Conservation (phyloP, 495 filamentous ascomycete species). For the Aspergillus panamensis region DNA sequence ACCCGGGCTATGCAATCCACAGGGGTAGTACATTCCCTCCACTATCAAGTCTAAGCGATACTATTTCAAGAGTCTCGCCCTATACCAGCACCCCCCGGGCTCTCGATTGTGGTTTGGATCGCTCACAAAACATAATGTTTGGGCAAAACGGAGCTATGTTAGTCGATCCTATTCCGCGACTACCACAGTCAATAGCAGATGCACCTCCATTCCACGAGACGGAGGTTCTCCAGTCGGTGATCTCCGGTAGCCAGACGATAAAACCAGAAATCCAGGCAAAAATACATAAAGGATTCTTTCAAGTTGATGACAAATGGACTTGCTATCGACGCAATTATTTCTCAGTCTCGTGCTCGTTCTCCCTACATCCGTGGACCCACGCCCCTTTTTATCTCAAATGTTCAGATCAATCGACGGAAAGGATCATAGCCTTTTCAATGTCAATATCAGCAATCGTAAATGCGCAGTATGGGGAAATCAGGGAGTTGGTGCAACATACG, state of each 20-base stretch:
- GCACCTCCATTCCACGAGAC: slow-evolving; percentile 59
- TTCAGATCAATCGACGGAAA: slow-evolving; percentile 48
- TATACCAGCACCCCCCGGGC: slow-evolving; percentile 37
- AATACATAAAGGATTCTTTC: slow-evolving; percentile 92
- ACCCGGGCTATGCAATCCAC: slow-evolving; percentile 35
- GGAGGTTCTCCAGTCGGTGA: slow-evolving; percentile 53
- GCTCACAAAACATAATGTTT: slow-evolving; percentile 31
- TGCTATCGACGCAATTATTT: slow-evolving; percentile 97
- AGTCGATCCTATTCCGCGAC: slow-evolving; percentile 33
- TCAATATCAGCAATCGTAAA: slow-evolving; percentile 83
- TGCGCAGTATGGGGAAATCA: slow-evolving; percentile 67
- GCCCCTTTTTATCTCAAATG: slow-evolving; percentile 47
- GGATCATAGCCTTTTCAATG: slow-evolving; percentile 70
- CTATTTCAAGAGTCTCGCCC: slow-evolving; percentile 29
- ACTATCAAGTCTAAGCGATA: slow-evolving; percentile 33
- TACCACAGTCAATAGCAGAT: slow-evolving; percentile 31
- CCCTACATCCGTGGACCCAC: slow-evolving; percentile 50
- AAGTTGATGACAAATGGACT: slow-evolving; percentile 84
- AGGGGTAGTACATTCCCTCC: slow-evolving; percentile 31
- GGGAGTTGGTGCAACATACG: slow-evolving; percentile 91
- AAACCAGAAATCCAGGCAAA: slow-evolving; percentile 76
- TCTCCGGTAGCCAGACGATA: slow-evolving; percentile 59
- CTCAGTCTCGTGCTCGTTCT: slow-evolving; percentile 78
- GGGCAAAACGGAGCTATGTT: slow-evolving; percentile 26
- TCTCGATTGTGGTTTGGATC: slow-evolving; percentile 35